Conservation (phyloP, 805 yeast genomes). For the Citeromyces matritensis region DNA sequence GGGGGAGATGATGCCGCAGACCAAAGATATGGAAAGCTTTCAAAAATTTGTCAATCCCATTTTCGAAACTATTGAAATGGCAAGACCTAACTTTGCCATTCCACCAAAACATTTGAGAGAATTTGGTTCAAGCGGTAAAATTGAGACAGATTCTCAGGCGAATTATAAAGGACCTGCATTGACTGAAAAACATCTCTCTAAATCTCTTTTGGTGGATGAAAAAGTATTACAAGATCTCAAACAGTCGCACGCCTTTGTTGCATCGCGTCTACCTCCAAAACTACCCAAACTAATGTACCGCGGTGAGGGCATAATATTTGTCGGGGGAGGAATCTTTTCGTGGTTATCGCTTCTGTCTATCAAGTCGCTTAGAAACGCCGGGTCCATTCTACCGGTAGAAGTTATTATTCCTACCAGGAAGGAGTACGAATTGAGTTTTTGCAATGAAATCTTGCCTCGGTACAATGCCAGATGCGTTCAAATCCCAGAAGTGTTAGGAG, state of each 20-base stretch:
- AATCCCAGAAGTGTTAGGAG: constrained; percentile 19
- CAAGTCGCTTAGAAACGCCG: constrained; percentile 28
- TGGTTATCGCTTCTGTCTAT: constrained; percentile 35
- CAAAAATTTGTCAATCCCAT: too few relatives aligned
- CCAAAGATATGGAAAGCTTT: too few relatives aligned
- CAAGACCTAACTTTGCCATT: too few relatives aligned
- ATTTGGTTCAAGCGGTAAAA: too few relatives aligned
- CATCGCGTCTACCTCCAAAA: constrained; percentile 28
- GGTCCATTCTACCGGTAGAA: constrained; percentile 28
- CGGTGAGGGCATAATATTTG: constrained; percentile 43
- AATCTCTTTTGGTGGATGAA: constrained; percentile 11
- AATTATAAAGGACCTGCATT: constrained; percentile 2
- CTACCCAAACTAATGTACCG: constrained; percentile 20
- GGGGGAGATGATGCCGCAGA: too few relatives aligned
- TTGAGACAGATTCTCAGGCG: too few relatives aligned
- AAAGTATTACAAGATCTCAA: constrained; percentile 28
- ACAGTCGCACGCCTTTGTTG: constrained; percentile 28
- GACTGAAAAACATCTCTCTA: constrained; percentile 1
- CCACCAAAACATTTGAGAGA: too few relatives aligned
- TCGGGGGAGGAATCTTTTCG: constrained; percentile 41
- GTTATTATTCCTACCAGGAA: constrained; percentile 21
- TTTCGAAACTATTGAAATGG: too few relatives aligned
- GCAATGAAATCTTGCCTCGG: constrained; percentile 20
- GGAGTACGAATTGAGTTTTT: constrained; percentile 21
- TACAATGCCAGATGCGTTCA: constrained; percentile 24